Evolutionary conservation across 495 filamentous ascomycete species (phyloP), one percentile per base, ranked within the genome.

Genomic region (Aspergillus coremiiformis): DNA sequence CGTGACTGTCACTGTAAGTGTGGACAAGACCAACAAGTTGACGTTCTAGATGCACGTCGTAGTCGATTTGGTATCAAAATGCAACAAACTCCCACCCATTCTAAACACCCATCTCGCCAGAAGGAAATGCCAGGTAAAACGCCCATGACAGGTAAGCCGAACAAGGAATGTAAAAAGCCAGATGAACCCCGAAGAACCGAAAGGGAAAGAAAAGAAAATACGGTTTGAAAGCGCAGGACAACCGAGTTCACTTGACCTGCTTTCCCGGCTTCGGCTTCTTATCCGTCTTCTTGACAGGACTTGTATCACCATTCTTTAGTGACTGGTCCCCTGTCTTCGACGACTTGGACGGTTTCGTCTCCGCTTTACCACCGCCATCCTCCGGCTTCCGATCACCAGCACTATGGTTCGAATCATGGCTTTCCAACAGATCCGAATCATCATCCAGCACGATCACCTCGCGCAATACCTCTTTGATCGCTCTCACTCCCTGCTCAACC

Each of bases 391-490:
- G 20, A 15, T 42, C 39, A n/a, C 35, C 30, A 6, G 19, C 35
- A 14, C 20, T 21, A 22, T 33, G 21, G 9, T 35, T 27, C 10
- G 22, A 29, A n/a, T 20, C 3, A 7, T 30, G 39, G 17, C 64
- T 61, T 50, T 60, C 63, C 37, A 66, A 61, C 26, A 63, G 66
- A 17, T 68, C 70, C n/a, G 49, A 62, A 48, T 77, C 71, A 23
- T 72, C 74, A 29, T 76, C 70, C 30, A 78, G 57, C 9, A 75
- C 66, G 23, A 74, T 70, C 52, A 79, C 70, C 47, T 77, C 74
- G 27, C 75, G 63, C 44, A 79, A 49, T 3, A 74, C 68, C 14
- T 77, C 74, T 47, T 76, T 75, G 35, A 79, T 60, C 4, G 72
- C 69, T 3, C 66, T 55, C 2, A 74, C 69, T 4, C 72, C 72